phyloP scores from a whole-genome alignment of 495 filamentous ascomycete species.

The Xylona heveae region DNA sequence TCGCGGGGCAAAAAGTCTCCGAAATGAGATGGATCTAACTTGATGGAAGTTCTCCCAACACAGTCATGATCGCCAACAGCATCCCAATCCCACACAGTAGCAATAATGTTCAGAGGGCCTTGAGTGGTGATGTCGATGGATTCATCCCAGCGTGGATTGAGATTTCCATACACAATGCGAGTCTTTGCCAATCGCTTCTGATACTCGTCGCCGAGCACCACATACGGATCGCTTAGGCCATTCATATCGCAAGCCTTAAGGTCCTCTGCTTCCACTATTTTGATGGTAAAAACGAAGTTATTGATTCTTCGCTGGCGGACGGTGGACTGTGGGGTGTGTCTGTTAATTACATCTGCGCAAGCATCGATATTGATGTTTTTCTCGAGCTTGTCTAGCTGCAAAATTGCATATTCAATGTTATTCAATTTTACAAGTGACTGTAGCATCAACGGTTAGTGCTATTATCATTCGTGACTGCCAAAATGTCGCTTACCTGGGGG shows the following conservation, averaged over 20 bases:
- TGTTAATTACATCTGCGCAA: conserved; percentile 63
- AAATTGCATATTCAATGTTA: conserved; percentile 84
- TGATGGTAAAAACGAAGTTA: conserved; percentile 95
- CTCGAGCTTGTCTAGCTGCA: conserved; percentile 78
- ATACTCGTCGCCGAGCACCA: conserved; percentile 91
- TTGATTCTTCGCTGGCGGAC: conserved; percentile 36
- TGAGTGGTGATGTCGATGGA: conserved; percentile 86
- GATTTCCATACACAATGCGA: conserved; percentile 68
- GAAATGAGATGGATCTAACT: conserved; percentile 88
- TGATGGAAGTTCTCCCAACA: conserved; percentile 81
- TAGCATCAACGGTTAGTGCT: background rate
- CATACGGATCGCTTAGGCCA: conserved; percentile 89
- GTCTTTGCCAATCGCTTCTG: conserved; percentile 96
- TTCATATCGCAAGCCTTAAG: conserved; percentile 92
- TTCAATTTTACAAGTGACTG: conserved; percentile 95
- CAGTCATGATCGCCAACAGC: conserved; percentile 94
- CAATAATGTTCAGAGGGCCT: conserved; percentile 81
- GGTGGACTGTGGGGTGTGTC: conserved; percentile 33
- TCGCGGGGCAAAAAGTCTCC: conserved; percentile 86
- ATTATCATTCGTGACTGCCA: background rate
- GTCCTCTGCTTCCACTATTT: conserved; percentile 97
- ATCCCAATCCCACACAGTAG: conserved; percentile 98
- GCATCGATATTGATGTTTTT: conserved; percentile 81
- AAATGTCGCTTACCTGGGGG: conserved; percentile 44
- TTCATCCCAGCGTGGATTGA: conserved; percentile 97